These are phyloP conservation scores for Zasmidium angulare DNA, from an alignment of 2,329 filamentous ascomycete genomes.

Conservation along the genomic window DNA sequence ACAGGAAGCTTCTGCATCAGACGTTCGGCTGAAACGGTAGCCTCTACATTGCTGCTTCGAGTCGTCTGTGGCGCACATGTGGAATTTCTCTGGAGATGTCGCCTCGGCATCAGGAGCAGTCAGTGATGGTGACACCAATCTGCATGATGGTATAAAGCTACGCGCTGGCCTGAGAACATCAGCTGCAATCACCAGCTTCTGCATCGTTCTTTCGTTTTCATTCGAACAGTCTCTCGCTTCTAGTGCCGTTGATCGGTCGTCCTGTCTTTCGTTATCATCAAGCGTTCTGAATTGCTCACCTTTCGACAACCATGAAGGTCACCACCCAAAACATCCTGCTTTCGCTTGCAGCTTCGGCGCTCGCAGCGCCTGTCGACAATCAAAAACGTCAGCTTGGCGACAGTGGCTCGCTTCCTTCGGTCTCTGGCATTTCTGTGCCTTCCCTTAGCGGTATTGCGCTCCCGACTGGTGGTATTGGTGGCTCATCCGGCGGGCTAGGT, in stretches of 20 bases:
- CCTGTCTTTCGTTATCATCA: neutral
- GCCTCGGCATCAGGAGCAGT: neutral
- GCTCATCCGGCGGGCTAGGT: slow-evolving; percentile 11
- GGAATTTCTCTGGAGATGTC: neutral
- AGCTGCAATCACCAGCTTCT: neutral
- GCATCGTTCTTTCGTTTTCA: neutral
- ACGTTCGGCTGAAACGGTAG: neutral
- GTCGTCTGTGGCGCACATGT: neutral
- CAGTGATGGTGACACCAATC: neutral
- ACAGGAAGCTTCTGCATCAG: neutral
- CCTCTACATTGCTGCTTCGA: neutral
- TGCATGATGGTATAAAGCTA: neutral
- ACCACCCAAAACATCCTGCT: slow-evolving; percentile 8
- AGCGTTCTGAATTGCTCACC: neutral
- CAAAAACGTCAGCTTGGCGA: slow-evolving; percentile 11
- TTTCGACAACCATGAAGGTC: slow-evolving; percentile 11
- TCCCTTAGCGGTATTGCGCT: slow-evolving; percentile 5
- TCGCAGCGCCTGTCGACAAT: slow-evolving; percentile 18
- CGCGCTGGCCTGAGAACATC: neutral
- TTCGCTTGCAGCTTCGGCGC: slow-evolving; percentile 9
- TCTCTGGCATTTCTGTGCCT: slow-evolving; percentile 1
- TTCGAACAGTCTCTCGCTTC: neutral
- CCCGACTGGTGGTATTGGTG: slow-evolving; percentile 8
- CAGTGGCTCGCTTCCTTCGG: neutral
- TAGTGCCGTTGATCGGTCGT: neutral